Conservation (phyloP, 1,139 yeast genomes). For the Lodderomyces metapsilosis region DNA sequence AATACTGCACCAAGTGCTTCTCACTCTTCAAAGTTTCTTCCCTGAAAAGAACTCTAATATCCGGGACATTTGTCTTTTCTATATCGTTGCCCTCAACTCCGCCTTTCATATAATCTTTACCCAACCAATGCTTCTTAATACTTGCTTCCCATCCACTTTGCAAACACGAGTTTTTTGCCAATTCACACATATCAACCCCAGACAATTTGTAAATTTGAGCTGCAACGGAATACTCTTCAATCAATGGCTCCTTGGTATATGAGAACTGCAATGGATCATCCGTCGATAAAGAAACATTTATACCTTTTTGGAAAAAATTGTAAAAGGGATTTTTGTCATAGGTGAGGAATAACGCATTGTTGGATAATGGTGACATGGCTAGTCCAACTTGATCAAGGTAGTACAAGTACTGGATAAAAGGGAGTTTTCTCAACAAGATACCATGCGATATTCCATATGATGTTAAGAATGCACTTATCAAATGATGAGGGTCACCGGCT, state of each 20-base stretch:
- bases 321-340: slow-evolving; percentile 95
- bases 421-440: slow-evolving; percentile 85
- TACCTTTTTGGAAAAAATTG: slow-evolving; percentile 84
- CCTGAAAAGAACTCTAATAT: slow-evolving; percentile 78
- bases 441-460: slow-evolving; percentile 97
- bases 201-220: slow-evolving; percentile 94
- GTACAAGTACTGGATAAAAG: slow-evolving; percentile 89
- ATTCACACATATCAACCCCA: slow-evolving; percentile 96
- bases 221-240: slow-evolving; percentile 96
- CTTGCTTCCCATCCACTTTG: slow-evolving; percentile 91
- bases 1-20: slow-evolving; percentile 65
- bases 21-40: slow-evolving; percentile 80
- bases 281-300: slow-evolving; percentile 90
- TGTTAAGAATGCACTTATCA: slow-evolving; percentile 84
- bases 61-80: slow-evolving; percentile 93
- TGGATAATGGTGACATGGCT: slow-evolving; percentile 98
- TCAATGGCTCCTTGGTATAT: slow-evolving; percentile 95
- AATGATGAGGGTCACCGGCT: slow-evolving; percentile 98
- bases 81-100: slow-evolving; percentile 83
- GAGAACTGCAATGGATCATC: slow-evolving; percentile 77
- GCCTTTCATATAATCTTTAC: slow-evolving; percentile 57
- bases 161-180: slow-evolving; percentile 75
- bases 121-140: slow-evolving; percentile 91
- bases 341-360: slow-evolving; percentile 91
- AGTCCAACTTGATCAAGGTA: slow-evolving; percentile 93